Evolutionary conservation across 352 stramenopile genomes (phyloP).

Genomic region (Phytophthora podocarpi): DNA sequence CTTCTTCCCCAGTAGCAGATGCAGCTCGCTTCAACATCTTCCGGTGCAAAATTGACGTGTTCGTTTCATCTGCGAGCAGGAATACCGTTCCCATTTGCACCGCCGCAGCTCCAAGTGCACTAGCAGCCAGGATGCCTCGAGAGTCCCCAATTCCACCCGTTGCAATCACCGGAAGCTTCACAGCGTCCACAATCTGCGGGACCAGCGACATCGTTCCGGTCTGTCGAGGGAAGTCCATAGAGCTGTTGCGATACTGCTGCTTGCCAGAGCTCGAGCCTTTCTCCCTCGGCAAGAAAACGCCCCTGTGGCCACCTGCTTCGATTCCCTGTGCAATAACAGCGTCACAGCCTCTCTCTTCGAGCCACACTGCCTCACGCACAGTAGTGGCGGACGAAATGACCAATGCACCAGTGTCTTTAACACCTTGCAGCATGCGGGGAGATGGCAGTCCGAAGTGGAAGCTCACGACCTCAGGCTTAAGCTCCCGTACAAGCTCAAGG

Average conservation of each 20-base stretch:
- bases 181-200: slow-evolving; percentile 45
- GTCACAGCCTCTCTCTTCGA: slow-evolving; percentile 42
- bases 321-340: slow-evolving; percentile 60
- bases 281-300: slow-evolving; percentile 46
- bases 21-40: slow-evolving; percentile 42
- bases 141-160: slow-evolving; percentile 62
- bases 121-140: slow-evolving; percentile 40
- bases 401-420: slow-evolving; percentile 47
- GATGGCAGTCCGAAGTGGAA: slow-evolving; percentile 68
- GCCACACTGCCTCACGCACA: slow-evolving; percentile 37
- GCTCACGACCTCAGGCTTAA: slow-evolving; percentile 61
- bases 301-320: slow-evolving; percentile 64
- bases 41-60: slow-evolving; percentile 39
- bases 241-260: slow-evolving; percentile 30
- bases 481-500: slow-evolving; percentile 48
- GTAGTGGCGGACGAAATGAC: slow-evolving; percentile 55
- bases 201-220: slow-evolving; percentile 56
- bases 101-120: slow-evolving; percentile 50
- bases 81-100: slow-evolving; percentile 75
- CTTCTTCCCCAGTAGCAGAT: slow-evolving; percentile 16
- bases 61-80: slow-evolving; percentile 50
- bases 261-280: too few relatives aligned
- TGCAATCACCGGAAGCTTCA: slow-evolving; percentile 56
- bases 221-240: slow-evolving; percentile 31
- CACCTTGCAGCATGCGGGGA: slow-evolving; percentile 25